phyloP scores from a whole-genome alignment of 2,329 filamentous ascomycete genomes.

The Aspergillus pseudoterreus region DNA sequence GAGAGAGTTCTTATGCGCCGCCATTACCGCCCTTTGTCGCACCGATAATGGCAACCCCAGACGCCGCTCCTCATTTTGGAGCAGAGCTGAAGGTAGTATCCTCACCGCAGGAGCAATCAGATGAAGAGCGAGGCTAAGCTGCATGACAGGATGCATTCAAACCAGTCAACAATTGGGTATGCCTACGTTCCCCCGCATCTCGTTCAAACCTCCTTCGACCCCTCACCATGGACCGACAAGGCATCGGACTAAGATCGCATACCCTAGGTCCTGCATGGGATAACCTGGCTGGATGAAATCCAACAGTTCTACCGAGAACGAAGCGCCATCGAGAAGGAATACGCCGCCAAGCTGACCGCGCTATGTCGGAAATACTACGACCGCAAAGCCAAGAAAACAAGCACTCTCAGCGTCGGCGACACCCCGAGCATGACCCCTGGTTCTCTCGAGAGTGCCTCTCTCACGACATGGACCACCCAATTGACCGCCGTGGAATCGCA shows the following conservation, averaged over 20 bases:
- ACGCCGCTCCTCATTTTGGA: slow-evolving; percentile 82
- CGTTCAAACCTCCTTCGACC: slow-evolving; percentile 6
- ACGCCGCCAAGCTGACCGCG: slow-evolving; percentile 78
- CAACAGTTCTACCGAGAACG: slow-evolving; percentile 97
- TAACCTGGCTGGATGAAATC: slow-evolving; percentile 93
- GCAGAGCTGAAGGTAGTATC: slow-evolving; percentile 78
- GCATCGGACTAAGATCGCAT: slow-evolving; percentile 9
- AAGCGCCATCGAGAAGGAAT: slow-evolving; percentile 93
- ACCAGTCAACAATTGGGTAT: slow-evolving; percentile 82
- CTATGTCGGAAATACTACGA: slow-evolving; percentile 97
- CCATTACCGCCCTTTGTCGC: slow-evolving; percentile 13
- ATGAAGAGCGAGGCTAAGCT: background rate
- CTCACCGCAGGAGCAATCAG: background rate
- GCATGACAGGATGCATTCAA: slow-evolving; percentile 89
- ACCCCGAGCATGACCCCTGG: slow-evolving; percentile 90
- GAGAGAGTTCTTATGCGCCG: slow-evolving; percentile 22
- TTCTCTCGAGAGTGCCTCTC: slow-evolving; percentile 89
- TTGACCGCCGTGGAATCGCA: slow-evolving; percentile 83
- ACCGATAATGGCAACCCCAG: slow-evolving; percentile 71
- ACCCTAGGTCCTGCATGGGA: slow-evolving; percentile 69
- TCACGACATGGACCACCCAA: slow-evolving; percentile 96
- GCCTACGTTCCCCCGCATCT: slow-evolving; percentile 14
- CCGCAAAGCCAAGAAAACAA: slow-evolving; percentile 88
- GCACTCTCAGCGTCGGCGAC: slow-evolving; percentile 86
- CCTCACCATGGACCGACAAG: background rate